Conservation (phyloP, 2,329 filamentous ascomycete species). For the Thielaviopsis euricoi region DNA sequence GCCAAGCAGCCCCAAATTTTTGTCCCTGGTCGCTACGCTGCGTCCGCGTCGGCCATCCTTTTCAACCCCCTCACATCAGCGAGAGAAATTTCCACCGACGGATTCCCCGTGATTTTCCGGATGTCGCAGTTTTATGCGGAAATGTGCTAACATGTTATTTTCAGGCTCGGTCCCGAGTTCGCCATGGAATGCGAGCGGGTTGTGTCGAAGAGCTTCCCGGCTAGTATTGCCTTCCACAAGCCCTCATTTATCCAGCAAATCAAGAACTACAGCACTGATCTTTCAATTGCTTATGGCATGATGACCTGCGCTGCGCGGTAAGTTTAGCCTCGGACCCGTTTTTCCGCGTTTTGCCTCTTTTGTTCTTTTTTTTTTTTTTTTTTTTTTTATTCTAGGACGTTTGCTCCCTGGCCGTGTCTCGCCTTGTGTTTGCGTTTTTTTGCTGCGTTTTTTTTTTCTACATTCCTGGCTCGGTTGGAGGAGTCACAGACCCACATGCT, state of each 20-base stretch:
- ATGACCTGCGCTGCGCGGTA: constrained; percentile 42
- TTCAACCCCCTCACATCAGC: not conserved
- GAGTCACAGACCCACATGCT: not conserved
- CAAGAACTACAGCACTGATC: constrained; percentile 37
- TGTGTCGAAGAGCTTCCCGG: constrained; percentile 42
- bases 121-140: not conserved
- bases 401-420: constrained; percentile 14
- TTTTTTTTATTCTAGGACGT: no score
- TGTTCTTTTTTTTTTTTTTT: no score
- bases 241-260: constrained; percentile 44
- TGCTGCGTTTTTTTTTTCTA: not conserved
- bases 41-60: not conserved
- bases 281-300: constrained; percentile 40
- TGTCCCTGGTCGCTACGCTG: not conserved
- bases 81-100: not conserved
- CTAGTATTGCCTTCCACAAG: constrained; percentile 47
- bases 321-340: constrained; percentile 16
- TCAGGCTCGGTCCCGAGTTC: constrained; percentile 37
- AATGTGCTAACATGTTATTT: constrained; percentile 15
- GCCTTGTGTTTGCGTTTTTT: constrained; percentile 1
- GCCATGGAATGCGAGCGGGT: constrained; percentile 43
- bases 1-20: not conserved
- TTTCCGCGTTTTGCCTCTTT: constrained; percentile 3
- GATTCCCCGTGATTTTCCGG: not conserved
- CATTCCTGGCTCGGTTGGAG: not conserved